Evolutionary conservation across 495 filamentous ascomycete genomes (phyloP).

Genomic region (Lophium mytilinum): DNA sequence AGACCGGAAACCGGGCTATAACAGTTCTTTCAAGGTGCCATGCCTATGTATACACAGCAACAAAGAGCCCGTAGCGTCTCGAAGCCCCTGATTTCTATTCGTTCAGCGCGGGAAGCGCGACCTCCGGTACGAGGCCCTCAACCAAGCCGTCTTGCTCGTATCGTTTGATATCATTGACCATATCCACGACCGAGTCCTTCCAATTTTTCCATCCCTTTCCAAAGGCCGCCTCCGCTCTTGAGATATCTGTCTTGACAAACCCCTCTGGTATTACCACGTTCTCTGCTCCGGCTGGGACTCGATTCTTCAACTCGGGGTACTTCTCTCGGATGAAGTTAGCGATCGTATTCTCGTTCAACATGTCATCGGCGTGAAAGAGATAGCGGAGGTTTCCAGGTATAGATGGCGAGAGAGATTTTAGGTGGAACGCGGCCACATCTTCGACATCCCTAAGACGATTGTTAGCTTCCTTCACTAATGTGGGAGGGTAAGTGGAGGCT

Average conservation of each 20-base stretch:
- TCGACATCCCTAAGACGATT: not conserved
- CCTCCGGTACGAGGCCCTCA: too few relatives aligned
- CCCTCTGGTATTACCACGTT: not conserved
- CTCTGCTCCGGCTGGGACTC: not conserved
- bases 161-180: not conserved
- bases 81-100: too few relatives aligned
- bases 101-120: too few relatives aligned
- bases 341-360: not conserved
- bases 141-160: too few relatives aligned
- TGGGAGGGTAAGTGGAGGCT: not conserved
- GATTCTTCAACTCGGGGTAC: not conserved
- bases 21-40: too few relatives aligned
- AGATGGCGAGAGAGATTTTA: not conserved
- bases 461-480: not conserved
- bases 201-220: not conserved
- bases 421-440: not conserved
- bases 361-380: not conserved
- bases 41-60: too few relatives aligned
- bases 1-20: too few relatives aligned
- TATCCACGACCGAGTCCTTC: not conserved
- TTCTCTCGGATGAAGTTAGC: not conserved
- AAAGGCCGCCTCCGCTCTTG: not conserved
- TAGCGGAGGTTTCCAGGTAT: constrained; percentile 3
- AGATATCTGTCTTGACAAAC: not conserved
- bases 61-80: too few relatives aligned